phyloP scores from a whole-genome alignment of 768 basidiomycete species.

The Favolaschia claudopus region DNA sequence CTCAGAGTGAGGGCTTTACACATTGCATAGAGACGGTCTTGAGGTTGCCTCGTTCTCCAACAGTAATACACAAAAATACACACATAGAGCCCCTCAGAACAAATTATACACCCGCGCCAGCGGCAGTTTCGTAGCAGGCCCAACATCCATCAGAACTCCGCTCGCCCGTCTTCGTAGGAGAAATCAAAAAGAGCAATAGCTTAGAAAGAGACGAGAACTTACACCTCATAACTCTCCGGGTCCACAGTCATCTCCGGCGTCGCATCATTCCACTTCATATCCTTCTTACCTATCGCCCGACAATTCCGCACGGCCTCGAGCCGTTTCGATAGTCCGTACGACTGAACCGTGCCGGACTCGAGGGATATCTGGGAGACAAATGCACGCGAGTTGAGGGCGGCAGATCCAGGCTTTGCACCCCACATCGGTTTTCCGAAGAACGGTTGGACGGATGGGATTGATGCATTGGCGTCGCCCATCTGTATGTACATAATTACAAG shows the following conservation, averaged over 20 bases:
- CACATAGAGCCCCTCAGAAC: slow-evolving; percentile 59
- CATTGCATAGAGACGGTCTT: too few relatives aligned
- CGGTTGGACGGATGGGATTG: slow-evolving; percentile 96
- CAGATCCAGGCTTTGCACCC: slow-evolving; percentile 80
- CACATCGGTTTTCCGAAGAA: slow-evolving; percentile 91
- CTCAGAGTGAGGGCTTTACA: too few relatives aligned
- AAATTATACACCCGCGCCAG: slow-evolving; percentile 80
- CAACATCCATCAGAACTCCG: slow-evolving; percentile 77
- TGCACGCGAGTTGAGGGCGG: slow-evolving; percentile 82
- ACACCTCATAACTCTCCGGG: slow-evolving; percentile 90
- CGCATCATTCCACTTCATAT: slow-evolving; percentile 93
- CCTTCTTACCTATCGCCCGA: slow-evolving; percentile 76
- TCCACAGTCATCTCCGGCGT: slow-evolving; percentile 90
- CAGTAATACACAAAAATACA: not conserved
- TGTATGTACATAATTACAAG: slow-evolving; percentile 40
- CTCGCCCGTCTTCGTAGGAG: too few relatives aligned
- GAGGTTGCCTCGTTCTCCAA: not conserved
- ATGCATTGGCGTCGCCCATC: slow-evolving; percentile 98
- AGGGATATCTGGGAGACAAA: slow-evolving; percentile 87
- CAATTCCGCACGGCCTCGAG: slow-evolving; percentile 81
- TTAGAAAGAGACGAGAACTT: too few relatives aligned
- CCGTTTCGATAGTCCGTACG: slow-evolving; percentile 74
- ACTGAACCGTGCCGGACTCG: slow-evolving; percentile 55
- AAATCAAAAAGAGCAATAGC: too few relatives aligned
- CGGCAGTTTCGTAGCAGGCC: slow-evolving; percentile 73